phyloP scores from a whole-genome alignment of 371 early-diverging fungal genomes.

The Mortierella sp. region DNA sequence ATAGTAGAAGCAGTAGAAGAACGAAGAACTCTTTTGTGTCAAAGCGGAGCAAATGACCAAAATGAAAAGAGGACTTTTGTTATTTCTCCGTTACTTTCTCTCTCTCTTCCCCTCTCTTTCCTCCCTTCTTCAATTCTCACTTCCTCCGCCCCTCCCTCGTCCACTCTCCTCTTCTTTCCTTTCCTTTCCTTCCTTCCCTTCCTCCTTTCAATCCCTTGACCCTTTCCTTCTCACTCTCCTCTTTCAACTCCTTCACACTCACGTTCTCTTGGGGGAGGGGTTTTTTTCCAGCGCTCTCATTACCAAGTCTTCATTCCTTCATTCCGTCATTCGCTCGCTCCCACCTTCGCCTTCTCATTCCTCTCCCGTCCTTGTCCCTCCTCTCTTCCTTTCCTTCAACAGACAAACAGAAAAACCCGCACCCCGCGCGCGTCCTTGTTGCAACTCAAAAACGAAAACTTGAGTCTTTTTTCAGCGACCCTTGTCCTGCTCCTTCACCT shows the following conservation, averaged over 20 bases:
- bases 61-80: neutral
- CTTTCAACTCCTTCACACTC: neutral
- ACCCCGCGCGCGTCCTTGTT: neutral
- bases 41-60: no score
- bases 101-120: neutral
- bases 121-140: neutral
- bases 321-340: neutral
- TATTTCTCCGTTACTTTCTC: neutral
- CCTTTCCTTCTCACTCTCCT: neutral
- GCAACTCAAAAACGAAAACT: neutral
- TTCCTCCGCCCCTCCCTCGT: neutral
- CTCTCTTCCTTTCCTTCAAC: neutral
- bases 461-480: no score
- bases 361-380: neutral
- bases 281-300: neutral
- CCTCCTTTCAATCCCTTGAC: neutral
- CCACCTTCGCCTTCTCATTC: conserved; percentile 6
- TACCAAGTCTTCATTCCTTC: neutral
- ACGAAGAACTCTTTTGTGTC: no score
- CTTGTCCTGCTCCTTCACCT: no score
- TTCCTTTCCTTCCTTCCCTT: neutral
- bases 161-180: neutral
- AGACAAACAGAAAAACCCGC: neutral
- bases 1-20: no score
- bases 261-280: neutral